Base-by-base conservation (phyloP, 2,329 filamentous ascomycete genomes). In the Thelonectria olida region DNA sequence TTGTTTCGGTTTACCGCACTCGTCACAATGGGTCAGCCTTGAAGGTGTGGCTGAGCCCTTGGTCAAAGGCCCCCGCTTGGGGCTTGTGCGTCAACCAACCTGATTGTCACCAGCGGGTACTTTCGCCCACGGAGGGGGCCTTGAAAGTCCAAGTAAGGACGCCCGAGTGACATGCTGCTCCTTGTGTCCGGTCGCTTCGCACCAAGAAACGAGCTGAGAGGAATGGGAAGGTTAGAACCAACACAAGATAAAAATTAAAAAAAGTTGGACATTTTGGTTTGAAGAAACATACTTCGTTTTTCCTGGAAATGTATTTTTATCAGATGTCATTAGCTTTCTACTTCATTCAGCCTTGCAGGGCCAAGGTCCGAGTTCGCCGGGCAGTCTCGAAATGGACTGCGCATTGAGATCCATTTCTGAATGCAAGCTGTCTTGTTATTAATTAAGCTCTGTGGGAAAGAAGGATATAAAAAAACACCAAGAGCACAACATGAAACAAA, bases 11-110 rank as follows among this genome's bases (percentile, higher is more conserved):
- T 54, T 60, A 51, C 57, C 57, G 28, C 44, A 53, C 61, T 64
- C 62, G 68, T 71, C 57, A 67, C 62, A 61, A 39, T 67, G 64
- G 62, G 68, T 74, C 72, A 74, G 70, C 72, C 64, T 74, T 70
- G 72, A 51, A 69, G 67, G 61, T 66, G 72, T 74, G 72, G 72
- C 72, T 72, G 59, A 66, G 61, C 53, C 48, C 48, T 63, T 50
- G 52, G 55, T 63, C 55, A 54, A 61, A 38, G 51, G 36, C 63
- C 67, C 67, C 68, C 68, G 66, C 58, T 54, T 65, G 64, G 48
- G 64, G 64, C 58, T 27, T 57, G 50, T 58, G 58, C 38, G 17
- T 36, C 22, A n/a, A n/a, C n/a, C n/a, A n/a, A n/a, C n/a, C n/a
- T n/a, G n/a, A n/a, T n/a, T n/a, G n/a, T n/a, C n/a, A n/a, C n/a